phyloP scores from a whole-genome alignment of 495 filamentous ascomycete genomes.

The Melanomma pulvis-pyrius region DNA sequence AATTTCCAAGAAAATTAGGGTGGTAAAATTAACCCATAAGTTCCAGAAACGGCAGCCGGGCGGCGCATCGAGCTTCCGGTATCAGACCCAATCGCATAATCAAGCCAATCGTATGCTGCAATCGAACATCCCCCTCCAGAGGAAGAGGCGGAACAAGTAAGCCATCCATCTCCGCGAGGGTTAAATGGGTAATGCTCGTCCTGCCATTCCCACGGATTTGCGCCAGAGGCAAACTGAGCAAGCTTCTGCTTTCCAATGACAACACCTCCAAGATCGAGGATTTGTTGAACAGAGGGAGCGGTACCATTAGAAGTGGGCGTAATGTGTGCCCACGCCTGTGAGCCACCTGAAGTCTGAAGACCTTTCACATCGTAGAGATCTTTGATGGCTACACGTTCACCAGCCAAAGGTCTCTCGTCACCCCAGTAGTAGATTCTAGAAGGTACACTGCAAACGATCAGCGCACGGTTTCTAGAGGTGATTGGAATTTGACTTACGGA shows the following conservation, averaged over 20 bases:
- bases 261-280: conserved; percentile 38
- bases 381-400: conserved; percentile 39
- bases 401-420: conserved; percentile 37
- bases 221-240: conserved; percentile 39
- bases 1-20: neutral
- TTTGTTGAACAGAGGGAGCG: conserved; percentile 35
- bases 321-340: conserved; percentile 35
- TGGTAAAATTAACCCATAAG: conserved; percentile 28
- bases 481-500: conserved; percentile 18
- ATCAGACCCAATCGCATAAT: conserved; percentile 40
- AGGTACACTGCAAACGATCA: conserved; percentile 24
- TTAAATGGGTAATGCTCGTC: conserved; percentile 39
- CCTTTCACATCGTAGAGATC: conserved; percentile 40
- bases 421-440: conserved; percentile 36
- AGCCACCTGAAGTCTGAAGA: conserved; percentile 35
- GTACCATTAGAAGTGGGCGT: conserved; percentile 22
- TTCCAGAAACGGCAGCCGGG: conserved; percentile 40
- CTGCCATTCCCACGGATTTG: conserved; percentile 38
- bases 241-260: conserved; percentile 41
- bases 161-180: conserved; percentile 35
- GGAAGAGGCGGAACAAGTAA: conserved; percentile 37
- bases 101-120: conserved; percentile 38
- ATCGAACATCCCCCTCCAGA: conserved; percentile 35
- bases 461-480: neutral
- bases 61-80: conserved; percentile 41